Conservation (phyloP, 768 basidiomycete genomes). For the button mushroom (Agaricus bisporus) region DNA sequence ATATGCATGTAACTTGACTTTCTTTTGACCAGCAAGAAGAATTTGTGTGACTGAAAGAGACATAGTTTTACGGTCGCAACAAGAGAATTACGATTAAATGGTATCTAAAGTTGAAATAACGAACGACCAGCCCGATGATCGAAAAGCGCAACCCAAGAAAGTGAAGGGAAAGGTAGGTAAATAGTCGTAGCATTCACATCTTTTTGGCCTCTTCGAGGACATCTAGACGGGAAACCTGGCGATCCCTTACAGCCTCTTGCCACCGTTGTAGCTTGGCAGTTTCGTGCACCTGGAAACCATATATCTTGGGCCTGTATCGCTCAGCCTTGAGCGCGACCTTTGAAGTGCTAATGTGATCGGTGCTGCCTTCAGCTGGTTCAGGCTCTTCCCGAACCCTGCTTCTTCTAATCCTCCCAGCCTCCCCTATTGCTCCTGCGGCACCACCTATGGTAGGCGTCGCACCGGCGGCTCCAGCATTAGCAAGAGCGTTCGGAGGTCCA, state of each 20-base stretch:
- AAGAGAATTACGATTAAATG: too few relatives aligned
- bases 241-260: constrained; percentile 91
- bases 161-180: not conserved
- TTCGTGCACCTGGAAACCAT: constrained; percentile 96
- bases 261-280: constrained; percentile 89
- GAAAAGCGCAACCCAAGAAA: too few relatives aligned
- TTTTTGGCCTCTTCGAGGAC: constrained; percentile 8
- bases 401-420: constrained; percentile 18
- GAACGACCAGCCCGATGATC: too few relatives aligned
- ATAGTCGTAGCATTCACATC: not conserved
- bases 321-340: constrained; percentile 85
- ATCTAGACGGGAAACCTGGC: constrained; percentile 34
- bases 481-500: constrained; percentile 4
- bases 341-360: constrained; percentile 72
- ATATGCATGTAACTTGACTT: not conserved
- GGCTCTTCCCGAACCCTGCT: constrained; percentile 41
- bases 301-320: constrained; percentile 87
- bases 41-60: not conserved
- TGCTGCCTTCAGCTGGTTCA: constrained; percentile 55
- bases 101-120: too few relatives aligned
- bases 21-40: not conserved
- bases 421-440: constrained; percentile 16
- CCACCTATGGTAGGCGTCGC: not conserved
- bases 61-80: not conserved
- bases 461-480: constrained; percentile 6